Conservation (phyloP, 768 basidiomycete species). For the Mycena capillaripes region DNA sequence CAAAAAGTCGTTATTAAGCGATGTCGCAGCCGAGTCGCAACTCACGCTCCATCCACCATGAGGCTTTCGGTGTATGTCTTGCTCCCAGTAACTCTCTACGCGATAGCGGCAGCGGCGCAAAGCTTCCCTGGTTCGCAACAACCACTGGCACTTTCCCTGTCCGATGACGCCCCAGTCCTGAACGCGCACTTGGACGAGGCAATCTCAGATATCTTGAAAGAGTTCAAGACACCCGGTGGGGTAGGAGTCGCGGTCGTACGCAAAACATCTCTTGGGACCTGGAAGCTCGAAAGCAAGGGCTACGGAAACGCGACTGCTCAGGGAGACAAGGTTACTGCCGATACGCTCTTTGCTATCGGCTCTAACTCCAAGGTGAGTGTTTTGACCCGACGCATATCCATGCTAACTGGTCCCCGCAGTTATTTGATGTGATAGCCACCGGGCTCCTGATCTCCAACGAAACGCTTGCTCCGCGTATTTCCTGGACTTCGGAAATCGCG, state of each 20-base stretch:
- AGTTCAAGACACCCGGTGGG: constrained; percentile 48
- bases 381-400: neutral
- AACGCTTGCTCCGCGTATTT: constrained; percentile 40
- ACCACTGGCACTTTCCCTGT: neutral
- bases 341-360: constrained; percentile 46
- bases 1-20: too few relatives aligned
- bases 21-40: too few relatives aligned
- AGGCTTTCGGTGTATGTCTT: neutral
- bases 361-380: constrained; percentile 47
- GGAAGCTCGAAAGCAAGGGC: constrained; percentile 48
- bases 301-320: constrained; percentile 45
- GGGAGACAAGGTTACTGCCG: constrained; percentile 41
- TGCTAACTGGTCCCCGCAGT: constrained; percentile 24
- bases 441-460: constrained; percentile 47
- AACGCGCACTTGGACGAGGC: constrained; percentile 38
- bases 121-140: neutral
- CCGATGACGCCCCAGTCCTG: constrained; percentile 23
- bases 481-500: constrained; percentile 44
- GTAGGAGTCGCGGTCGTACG: constrained; percentile 45
- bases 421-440: constrained; percentile 42
- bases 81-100: neutral
- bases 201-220: constrained; percentile 40
- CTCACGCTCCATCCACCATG: too few relatives aligned
- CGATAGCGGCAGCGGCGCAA: neutral
- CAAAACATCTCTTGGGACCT: constrained; percentile 40